Evolutionary conservation across 164 flowering plant genomes (phyloP).

Genomic region (Magnolia changhungtana): DNA sequence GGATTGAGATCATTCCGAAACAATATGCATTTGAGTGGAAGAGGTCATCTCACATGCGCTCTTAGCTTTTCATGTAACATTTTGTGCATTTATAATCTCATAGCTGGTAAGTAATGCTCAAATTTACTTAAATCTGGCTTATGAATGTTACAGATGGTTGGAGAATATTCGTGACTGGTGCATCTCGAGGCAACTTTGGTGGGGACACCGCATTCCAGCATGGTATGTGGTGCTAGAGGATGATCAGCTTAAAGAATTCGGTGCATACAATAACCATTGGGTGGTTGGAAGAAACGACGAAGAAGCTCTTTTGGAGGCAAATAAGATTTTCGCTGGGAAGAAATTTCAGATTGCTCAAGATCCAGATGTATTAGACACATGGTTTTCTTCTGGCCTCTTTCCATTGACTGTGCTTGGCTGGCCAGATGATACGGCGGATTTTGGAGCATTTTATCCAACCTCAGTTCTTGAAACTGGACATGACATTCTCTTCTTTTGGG

Average conservation of each 20-base stretch:
- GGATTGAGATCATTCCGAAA: conserved; percentile 78
- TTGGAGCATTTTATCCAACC: conserved; percentile 85
- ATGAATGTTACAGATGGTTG: conserved; percentile 69
- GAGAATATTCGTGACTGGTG: conserved; percentile 98
- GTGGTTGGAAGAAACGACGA: conserved; percentile 78
- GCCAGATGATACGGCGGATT: conserved; percentile 86
- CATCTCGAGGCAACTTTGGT: conserved; percentile 97
- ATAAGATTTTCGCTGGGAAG: conserved; percentile 46
- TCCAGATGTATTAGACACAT: conserved; percentile 94
- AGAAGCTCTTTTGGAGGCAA: conserved; percentile 66
- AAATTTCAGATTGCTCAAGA: conserved; percentile 75
- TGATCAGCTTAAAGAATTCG: conserved; percentile 70
- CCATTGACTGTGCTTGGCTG: conserved; percentile 93
- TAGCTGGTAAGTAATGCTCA: neutral
- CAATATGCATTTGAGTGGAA: conserved; percentile 91
- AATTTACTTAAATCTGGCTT: neutral
- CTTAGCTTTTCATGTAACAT: neutral
- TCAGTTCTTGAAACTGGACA: conserved; percentile 96
- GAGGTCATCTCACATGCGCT: conserved; percentile 41
- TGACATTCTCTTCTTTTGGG: conserved; percentile 97
- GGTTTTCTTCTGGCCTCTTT: conserved; percentile 95
- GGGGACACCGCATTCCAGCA: conserved; percentile 98
- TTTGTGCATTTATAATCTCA: neutral
- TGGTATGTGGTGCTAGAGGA: conserved; percentile 87
- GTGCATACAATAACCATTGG: conserved; percentile 81